A percentile compares a stretch with the other conserved stretches of the same genome.
Conservation (phyloP, 371 early-diverging fungal species). For the Haplosporangium sp. region DNA sequence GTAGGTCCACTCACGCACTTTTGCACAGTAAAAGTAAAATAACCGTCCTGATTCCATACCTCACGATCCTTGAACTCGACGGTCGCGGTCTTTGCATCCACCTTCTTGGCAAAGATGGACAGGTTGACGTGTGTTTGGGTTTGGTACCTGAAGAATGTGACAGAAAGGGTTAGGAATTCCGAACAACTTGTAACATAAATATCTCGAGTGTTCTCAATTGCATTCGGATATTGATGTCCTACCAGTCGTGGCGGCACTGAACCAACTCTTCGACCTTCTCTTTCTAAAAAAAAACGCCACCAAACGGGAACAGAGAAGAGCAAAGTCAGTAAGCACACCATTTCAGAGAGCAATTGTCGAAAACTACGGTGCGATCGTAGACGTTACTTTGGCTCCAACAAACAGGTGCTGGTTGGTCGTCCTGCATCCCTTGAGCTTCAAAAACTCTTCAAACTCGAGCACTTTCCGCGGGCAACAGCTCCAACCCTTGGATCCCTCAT, state of each 20-base stretch:
- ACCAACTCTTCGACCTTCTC: conserved; percentile 65
- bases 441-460: conserved; percentile 97
- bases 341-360: neutral
- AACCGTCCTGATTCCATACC: conserved; percentile 12
- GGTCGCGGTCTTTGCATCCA: conserved; percentile 72
- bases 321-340: no score
- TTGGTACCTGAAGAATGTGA: conserved; percentile 73
- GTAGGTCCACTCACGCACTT: neutral
- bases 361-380: neutral
- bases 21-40: neutral
- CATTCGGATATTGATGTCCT: neutral
- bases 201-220: neutral
- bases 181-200: neutral
- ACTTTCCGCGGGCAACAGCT: conserved; percentile 89
- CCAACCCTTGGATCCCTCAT: conserved; percentile 95
- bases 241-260: conserved; percentile 90
- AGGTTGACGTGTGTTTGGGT: conserved; percentile 85
- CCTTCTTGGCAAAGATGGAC: conserved; percentile 93
- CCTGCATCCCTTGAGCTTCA: conserved; percentile 92
- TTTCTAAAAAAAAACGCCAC: conserved; percentile 21
- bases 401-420: conserved; percentile 88
- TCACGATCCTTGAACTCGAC: conserved; percentile 68
- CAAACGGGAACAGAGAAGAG: no score
- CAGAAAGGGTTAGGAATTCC: neutral
- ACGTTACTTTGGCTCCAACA: conserved; percentile 55